Base-by-base conservation (phyloP, 2,329 filamentous ascomycete genomes). In the Metarhizium guizhouense region DNA sequence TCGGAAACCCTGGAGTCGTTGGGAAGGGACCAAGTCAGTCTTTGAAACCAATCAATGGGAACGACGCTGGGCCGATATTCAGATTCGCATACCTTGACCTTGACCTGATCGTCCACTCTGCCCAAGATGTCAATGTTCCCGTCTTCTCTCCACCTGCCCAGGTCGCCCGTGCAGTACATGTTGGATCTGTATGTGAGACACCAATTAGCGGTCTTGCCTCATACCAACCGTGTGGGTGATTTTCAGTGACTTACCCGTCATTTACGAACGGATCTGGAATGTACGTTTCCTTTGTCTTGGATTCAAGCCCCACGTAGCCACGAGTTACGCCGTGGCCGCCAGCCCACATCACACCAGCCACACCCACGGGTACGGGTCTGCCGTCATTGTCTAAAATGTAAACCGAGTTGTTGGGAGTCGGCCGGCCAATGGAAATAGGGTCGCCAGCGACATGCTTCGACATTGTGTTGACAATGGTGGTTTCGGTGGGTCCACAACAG, bases 141-240 rank as follows among this genome's bases (percentile, higher is more conserved):
- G 60, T 81, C 75, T 2, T 70, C 63, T 42, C 72, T 71, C 80
- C 81, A 84, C 13, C 72, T 71, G 18, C 77, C 80, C 25, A 84
- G 71, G 60, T 85, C 82, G 6, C 81, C 82, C 2, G 82, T 84
- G 61, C 81, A 80, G 67, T 81, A 84, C 76, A 84, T 83, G 60
- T 70, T 70, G 2, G 68, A 70, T 3, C 74, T 77, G 47, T 16
- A 30, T 51, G 56, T 55, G 54, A 58, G 38, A 38, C 40, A 56
- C 14, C 20, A 51, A 52, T 59, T 53, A 58, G 57, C 34, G 30
- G 34, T 45, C 18, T 54, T 29, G 56, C 52, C 42, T 34, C 56
- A 53, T 40, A 47, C 56, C 53, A 57, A 52, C 25, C 25, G 38
- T 18, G 43, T 20, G 42, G 42, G 42, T 18, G 42, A 16, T 2